Conservation (phyloP, 2,329 filamentous ascomycete species). For the Talaromyces marneffei region DNA sequence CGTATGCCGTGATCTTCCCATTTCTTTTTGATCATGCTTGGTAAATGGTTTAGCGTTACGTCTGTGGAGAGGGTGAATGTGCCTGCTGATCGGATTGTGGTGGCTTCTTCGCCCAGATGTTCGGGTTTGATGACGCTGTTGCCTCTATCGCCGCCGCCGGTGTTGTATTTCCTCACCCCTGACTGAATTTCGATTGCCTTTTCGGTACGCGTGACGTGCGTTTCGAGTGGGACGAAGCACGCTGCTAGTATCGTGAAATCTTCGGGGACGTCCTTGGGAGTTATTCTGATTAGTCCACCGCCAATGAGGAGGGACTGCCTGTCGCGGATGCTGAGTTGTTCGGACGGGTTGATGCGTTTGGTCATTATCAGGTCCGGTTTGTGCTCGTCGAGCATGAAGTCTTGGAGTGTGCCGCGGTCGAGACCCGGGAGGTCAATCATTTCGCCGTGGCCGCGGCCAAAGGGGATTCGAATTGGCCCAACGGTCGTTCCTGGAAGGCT, state of each 20-base stretch:
- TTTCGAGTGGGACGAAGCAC: slow-evolving; percentile 71
- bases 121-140: slow-evolving; percentile 59
- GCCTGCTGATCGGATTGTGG: slow-evolving; percentile 62
- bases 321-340: slow-evolving; percentile 63
- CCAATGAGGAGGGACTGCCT: slow-evolving; percentile 78
- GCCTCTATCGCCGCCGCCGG: slow-evolving; percentile 37
- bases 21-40: slow-evolving; percentile 63
- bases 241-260: slow-evolving; percentile 69
- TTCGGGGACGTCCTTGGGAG: slow-evolving; percentile 51
- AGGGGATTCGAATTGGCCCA: slow-evolving; percentile 87
- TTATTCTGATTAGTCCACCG: slow-evolving; percentile 82
- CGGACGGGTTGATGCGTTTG: slow-evolving; percentile 62
- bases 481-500: slow-evolving; percentile 88
- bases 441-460: slow-evolving; percentile 79
- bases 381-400: slow-evolving; percentile 62
- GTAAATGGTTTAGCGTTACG: slow-evolving; percentile 72
- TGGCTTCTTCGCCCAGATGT: slow-evolving; percentile 40
- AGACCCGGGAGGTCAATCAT: slow-evolving; percentile 89
- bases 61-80: slow-evolving; percentile 71
- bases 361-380: slow-evolving; percentile 71
- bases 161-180: slow-evolving; percentile 51
- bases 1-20: slow-evolving; percentile 56
- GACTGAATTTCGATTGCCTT: slow-evolving; percentile 72
- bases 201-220: slow-evolving; percentile 70
- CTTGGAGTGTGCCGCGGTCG: slow-evolving; percentile 64